A percentile compares a stretch with the other conserved stretches of the same genome.
Conservation (phyloP, 306 rosid genomes). For the Clitoria ternatea region DNA sequence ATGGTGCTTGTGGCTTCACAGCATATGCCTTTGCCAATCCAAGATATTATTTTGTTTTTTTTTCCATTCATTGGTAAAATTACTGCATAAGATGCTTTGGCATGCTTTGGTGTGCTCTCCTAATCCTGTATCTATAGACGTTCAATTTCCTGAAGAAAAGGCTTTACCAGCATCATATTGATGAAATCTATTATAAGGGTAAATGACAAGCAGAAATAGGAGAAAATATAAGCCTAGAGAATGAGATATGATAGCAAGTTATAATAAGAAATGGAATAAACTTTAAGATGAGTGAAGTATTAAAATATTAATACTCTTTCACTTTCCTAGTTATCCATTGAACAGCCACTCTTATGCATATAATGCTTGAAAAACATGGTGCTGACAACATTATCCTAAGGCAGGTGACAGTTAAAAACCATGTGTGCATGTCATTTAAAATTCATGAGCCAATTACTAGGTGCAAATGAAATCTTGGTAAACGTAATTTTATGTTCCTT, state of each 20-base stretch:
- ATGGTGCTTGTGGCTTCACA: constrained; percentile 38
- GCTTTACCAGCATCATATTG: constrained; percentile 14
- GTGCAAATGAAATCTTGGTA: not conserved
- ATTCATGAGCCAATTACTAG: not conserved
- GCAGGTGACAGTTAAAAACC: not conserved
- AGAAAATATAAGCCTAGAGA: not conserved
- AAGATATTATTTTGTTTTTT: constrained; percentile 29
- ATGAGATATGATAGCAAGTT: not conserved
- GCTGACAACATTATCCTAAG: not conserved
- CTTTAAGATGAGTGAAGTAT: not conserved
- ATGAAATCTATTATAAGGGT: not conserved
- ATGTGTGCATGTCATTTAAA: not conserved
- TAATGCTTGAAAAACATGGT: not conserved
- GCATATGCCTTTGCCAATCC: constrained; percentile 33
- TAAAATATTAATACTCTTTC: not conserved
- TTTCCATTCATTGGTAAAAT: constrained; percentile 19
- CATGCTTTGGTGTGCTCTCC: constrained; percentile 20
- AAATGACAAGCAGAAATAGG: constrained; percentile 7
- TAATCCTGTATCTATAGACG: constrained; percentile 4
- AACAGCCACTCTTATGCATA: not conserved
- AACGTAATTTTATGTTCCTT: not conserved
- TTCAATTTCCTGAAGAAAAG: constrained; percentile 9
- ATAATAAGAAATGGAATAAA: not conserved
- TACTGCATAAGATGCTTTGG: not conserved
- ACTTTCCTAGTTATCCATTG: not conserved